phyloP scores from a whole-genome alignment of 768 basidiomycete species.

The Collybia sp. region DNA sequence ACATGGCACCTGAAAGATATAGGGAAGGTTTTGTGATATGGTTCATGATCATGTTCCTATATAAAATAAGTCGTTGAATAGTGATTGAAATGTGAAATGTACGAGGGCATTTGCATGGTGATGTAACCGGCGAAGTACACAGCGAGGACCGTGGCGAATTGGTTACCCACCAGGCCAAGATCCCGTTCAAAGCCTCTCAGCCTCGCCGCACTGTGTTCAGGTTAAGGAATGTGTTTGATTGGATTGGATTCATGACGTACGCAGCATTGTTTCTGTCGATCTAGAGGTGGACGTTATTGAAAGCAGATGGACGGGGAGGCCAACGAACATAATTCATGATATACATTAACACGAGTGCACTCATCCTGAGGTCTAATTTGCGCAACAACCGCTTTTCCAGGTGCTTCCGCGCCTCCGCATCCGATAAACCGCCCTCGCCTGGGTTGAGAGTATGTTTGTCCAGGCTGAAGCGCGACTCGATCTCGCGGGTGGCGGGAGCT shows the following conservation, averaged over 20 bases:
- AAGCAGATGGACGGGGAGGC: background rate
- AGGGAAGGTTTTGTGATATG: slow-evolving; percentile 48
- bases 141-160: slow-evolving; percentile 46
- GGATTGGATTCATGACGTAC: slow-evolving; percentile 23
- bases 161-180: slow-evolving; percentile 38
- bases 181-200: slow-evolving; percentile 49
- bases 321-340: slow-evolving; percentile 17
- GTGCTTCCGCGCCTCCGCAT: background rate
- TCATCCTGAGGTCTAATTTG: slow-evolving; percentile 35
- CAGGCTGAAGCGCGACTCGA: too few relatives aligned
- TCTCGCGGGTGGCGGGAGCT: too few relatives aligned
- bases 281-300: slow-evolving; percentile 16
- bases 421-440: background rate
- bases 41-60: slow-evolving; percentile 58
- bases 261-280: slow-evolving; percentile 54
- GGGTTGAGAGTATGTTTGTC: too few relatives aligned
- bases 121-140: slow-evolving; percentile 40
- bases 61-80: background rate
- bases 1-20: slow-evolving; percentile 48
- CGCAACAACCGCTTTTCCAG: slow-evolving; percentile 19
- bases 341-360: slow-evolving; percentile 20
- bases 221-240: background rate
- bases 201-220: slow-evolving; percentile 40
- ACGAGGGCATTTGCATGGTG: slow-evolving; percentile 27
- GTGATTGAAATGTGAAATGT: slow-evolving; percentile 1